phyloP scores from a whole-genome alignment of 768 basidiomycete species.

The Butyriboletus loyo region DNA sequence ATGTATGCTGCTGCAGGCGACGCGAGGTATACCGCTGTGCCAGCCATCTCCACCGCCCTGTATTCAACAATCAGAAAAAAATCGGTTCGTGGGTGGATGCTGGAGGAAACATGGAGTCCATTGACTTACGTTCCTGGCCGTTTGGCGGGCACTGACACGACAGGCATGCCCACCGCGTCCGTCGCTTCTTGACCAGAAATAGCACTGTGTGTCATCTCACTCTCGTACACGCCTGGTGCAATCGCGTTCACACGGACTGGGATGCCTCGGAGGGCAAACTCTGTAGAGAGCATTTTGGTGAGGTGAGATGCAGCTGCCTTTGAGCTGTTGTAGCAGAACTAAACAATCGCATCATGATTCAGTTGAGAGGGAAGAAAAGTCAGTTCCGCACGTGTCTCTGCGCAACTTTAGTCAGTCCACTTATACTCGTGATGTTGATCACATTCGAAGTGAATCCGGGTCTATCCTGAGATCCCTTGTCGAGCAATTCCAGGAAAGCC shows the following conservation, averaged over 20 bases:
- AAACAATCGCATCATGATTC: neutral
- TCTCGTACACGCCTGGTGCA: conserved; percentile 73
- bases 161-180: conserved; percentile 55
- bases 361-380: neutral
- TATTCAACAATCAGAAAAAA: conserved; percentile 3
- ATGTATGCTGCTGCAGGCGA: conserved; percentile 71
- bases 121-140: conserved; percentile 65
- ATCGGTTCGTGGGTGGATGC: neutral
- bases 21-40: conserved; percentile 71
- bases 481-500: conserved; percentile 73
- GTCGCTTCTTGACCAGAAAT: conserved; percentile 45
- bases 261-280: conserved; percentile 65
- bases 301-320: conserved; percentile 77
- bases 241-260: conserved; percentile 72
- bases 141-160: conserved; percentile 59
- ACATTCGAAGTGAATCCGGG: conserved; percentile 60
- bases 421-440: conserved; percentile 77
- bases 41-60: conserved; percentile 73
- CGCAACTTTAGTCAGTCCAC: conserved; percentile 64
- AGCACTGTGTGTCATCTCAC: conserved; percentile 65
- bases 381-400: conserved; percentile 69
- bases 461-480: conserved; percentile 62
- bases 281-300: conserved; percentile 74
- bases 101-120: neutral
- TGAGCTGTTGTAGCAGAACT: conserved; percentile 82